A percentile compares a stretch with the other conserved stretches of the same genome.
Conservation (phyloP, 108 stramenopile species). For the Pseudonitzschia multiseries region DNA sequence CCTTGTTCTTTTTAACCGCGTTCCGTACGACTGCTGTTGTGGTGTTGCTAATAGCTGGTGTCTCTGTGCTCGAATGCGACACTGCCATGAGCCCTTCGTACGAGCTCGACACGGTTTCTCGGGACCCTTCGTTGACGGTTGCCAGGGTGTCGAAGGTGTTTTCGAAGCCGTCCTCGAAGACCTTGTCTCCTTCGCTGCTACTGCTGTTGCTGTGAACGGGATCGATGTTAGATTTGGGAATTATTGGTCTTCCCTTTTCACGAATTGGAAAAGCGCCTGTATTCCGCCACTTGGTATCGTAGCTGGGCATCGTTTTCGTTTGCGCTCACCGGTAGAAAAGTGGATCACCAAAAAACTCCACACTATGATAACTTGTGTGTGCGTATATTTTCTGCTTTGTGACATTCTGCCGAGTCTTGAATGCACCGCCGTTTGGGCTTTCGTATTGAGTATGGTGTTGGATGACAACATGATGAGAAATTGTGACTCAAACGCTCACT, state of each 20-base stretch:
- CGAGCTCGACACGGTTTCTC: conserved; percentile 14
- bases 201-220: neutral
- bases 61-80: conserved; percentile 26
- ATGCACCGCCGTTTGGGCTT: neutral
- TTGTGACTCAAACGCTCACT: neutral
- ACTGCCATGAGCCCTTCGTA: conserved; percentile 20
- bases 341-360: too few species aligned
- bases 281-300: neutral
- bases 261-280: conserved; percentile 5
- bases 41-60: conserved; percentile 28
- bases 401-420: neutral
- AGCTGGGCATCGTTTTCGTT: neutral
- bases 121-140: conserved; percentile 21
- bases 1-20: conserved; percentile 3
- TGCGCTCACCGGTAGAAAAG: neutral
- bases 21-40: conserved; percentile 9
- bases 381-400: too few species aligned
- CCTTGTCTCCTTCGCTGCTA: neutral
- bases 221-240: neutral
- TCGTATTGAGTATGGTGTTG: neutral
- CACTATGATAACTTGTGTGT: too few species aligned
- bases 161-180: conserved; percentile 24
- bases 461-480: neutral
- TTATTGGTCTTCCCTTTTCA: neutral
- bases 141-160: conserved; percentile 18